Evolutionary conservation across 305 asterid genomes (phyloP).

Genomic region (Fraxinus velutina): DNA sequence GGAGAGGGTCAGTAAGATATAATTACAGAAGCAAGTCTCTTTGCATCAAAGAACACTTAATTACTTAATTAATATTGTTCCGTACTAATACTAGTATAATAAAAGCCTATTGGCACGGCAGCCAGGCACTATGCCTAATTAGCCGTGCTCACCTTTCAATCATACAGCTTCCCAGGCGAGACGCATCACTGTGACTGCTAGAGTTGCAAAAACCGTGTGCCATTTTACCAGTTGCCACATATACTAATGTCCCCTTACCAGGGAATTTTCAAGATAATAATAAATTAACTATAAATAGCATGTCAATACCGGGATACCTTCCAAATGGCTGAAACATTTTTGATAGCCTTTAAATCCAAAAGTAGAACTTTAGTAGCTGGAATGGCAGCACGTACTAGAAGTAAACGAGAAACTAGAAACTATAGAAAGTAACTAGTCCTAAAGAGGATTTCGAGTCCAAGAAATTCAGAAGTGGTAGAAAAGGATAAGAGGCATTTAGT

Average conservation of each 20-base stretch:
- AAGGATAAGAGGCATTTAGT: slow-evolving; percentile 26
- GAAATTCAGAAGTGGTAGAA: slow-evolving; percentile 33
- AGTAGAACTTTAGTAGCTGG: slow-evolving; percentile 65
- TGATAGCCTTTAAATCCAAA: slow-evolving; percentile 69
- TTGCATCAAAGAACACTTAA: slow-evolving; percentile 14
- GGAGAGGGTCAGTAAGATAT: slow-evolving; percentile 25
- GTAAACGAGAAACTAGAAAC: slow-evolving; percentile 49
- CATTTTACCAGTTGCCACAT: slow-evolving; percentile 68
- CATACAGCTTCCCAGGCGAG: slow-evolving; percentile 85
- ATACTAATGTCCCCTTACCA: slow-evolving; percentile 96
- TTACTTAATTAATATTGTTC: slow-evolving; percentile 20
- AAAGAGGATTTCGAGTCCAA: slow-evolving; percentile 36
- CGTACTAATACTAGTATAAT: slow-evolving; percentile 28
- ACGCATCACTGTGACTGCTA: slow-evolving; percentile 92
- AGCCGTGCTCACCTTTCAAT: slow-evolving; percentile 99
- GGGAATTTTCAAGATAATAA: slow-evolving; percentile 48
- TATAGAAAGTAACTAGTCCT: slow-evolving; percentile 37
- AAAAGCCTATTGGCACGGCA: slow-evolving; percentile 93
- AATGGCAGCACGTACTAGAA: slow-evolving; percentile 46
- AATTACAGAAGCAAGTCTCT: slow-evolving; percentile 17
- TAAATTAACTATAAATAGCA: slow-evolving; percentile 40
- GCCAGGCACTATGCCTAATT: slow-evolving; percentile 88
- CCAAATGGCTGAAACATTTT: slow-evolving; percentile 68
- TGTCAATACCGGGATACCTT: slow-evolving; percentile 65
- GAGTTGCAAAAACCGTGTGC: slow-evolving; percentile 73